Conservation (phyloP, 31 red algal species). For the Bonnemaisonia californica region DNA sequence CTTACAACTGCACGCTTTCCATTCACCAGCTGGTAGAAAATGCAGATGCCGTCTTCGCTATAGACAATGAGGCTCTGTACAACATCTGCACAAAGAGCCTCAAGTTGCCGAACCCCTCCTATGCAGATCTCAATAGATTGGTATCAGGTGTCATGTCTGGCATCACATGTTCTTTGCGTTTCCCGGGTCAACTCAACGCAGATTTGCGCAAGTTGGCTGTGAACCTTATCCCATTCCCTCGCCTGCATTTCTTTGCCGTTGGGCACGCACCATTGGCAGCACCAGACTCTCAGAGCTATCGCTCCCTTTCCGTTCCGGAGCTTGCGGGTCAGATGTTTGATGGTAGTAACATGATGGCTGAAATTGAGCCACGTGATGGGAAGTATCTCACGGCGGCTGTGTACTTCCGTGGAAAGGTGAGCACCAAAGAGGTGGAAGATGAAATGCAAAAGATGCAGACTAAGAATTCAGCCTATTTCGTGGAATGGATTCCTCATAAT, state of each 20-base stretch:
- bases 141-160: slow-evolving; percentile 96
- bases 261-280: slow-evolving; percentile 84
- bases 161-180: slow-evolving; percentile 96
- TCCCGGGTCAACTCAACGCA: slow-evolving; percentile 98
- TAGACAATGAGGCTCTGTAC: slow-evolving; percentile 98
- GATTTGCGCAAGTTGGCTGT: slow-evolving; percentile 96
- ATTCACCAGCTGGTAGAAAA: slow-evolving; percentile 98
- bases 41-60: slow-evolving; percentile 94
- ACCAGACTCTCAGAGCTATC: slow-evolving; percentile 74
- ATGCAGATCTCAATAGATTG: slow-evolving; percentile 92
- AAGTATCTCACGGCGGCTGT: slow-evolving; percentile 95
- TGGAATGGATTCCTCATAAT: slow-evolving; percentile 98
- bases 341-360: slow-evolving; percentile 95
- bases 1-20: slow-evolving; percentile 97
- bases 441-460: slow-evolving; percentile 93
- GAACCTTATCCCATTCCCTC: slow-evolving; percentile 96
- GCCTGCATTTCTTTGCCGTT: slow-evolving; percentile 98
- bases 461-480: slow-evolving; percentile 96
- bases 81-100: slow-evolving; percentile 90
- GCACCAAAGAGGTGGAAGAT: slow-evolving; percentile 97
- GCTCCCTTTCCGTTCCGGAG: slow-evolving; percentile 79
- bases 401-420: slow-evolving; percentile 97
- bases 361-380: slow-evolving; percentile 93
- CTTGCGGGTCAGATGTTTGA: slow-evolving; percentile 97
- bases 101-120: slow-evolving; percentile 79